Evolutionary conservation across 116 monocot species (phyloP).

Genomic region (Phalaenopsis hybrid): DNA sequence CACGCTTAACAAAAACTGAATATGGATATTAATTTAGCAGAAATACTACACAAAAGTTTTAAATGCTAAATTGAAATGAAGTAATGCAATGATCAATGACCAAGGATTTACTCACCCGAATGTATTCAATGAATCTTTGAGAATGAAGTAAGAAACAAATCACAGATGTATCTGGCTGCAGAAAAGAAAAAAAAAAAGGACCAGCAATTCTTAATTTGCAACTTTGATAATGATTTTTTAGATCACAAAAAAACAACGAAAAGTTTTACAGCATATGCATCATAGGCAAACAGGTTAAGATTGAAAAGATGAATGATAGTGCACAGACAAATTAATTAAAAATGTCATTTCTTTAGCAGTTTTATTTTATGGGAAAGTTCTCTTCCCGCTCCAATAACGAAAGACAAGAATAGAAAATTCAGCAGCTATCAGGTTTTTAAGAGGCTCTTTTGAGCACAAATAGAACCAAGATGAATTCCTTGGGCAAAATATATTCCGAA

Average conservation of each 20-base stretch:
- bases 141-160: conserved; percentile 80
- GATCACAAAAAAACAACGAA: not conserved
- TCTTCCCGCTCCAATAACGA: not conserved
- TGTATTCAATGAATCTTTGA: conserved; percentile 85
- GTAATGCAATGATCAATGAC: not conserved
- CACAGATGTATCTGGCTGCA: conserved; percentile 74
- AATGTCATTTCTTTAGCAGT: not conserved
- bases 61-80: conserved; percentile 4
- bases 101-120: conserved; percentile 44
- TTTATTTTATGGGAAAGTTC: not conserved
- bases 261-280: not conserved
- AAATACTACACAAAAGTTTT: not conserved
- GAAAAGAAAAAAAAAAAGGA: not conserved
- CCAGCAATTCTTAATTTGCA: not conserved
- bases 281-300: not conserved
- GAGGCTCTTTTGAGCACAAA: not conserved
- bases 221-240: not conserved
- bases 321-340: not conserved
- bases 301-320: not conserved
- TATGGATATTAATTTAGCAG: not conserved
- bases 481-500: not conserved
- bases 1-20: not conserved
- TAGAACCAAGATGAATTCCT: not conserved
- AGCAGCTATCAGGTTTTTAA: not conserved
- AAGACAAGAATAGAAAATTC: not conserved